These are phyloP conservation scores for Mercurialis annua DNA, from an alignment of 345 rosid genomes.

Conservation along the genomic window DNA sequence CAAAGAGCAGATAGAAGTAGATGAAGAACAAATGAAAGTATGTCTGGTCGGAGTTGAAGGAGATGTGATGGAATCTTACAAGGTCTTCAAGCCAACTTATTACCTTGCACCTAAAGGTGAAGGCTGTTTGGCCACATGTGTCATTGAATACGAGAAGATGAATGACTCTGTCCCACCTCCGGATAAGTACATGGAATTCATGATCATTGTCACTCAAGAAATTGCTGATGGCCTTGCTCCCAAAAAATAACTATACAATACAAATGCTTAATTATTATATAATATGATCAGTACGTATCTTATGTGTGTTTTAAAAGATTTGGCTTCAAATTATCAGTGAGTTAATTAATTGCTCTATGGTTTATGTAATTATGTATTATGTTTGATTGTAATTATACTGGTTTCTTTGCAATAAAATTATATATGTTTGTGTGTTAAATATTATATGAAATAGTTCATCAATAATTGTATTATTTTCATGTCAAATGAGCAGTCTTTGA, in stretches of 20 bases:
- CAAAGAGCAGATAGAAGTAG: constrained; percentile 27
- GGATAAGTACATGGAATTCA: constrained; percentile 17
- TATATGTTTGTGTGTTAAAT: too few species aligned
- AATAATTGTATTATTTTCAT: too few species aligned
- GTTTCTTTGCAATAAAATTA: too few species aligned
- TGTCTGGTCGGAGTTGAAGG: constrained; percentile 29
- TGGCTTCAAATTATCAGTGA: too few species aligned
- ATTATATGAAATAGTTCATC: too few species aligned
- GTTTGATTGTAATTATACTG: too few species aligned
- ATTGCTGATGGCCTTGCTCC: constrained; percentile 15
- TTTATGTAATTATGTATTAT: too few species aligned
- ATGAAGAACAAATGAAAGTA: constrained; percentile 23
- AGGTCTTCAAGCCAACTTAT: constrained; percentile 16
- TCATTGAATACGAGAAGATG: constrained; percentile 32
- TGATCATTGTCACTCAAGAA: constrained; percentile 10
- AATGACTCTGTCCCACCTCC: constrained; percentile 23
- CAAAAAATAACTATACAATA: background rate
- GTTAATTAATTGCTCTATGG: too few species aligned
- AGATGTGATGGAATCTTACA: constrained; percentile 28
- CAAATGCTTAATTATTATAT: too few species aligned
- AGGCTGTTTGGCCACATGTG: background rate
- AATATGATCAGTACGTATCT: too few species aligned
- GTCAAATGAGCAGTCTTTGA: too few species aligned
- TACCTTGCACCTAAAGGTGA: background rate
- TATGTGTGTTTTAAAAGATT: too few species aligned